Conservation (phyloP, 164 flowering plant genomes). For the Macadamia tetraphylla region DNA sequence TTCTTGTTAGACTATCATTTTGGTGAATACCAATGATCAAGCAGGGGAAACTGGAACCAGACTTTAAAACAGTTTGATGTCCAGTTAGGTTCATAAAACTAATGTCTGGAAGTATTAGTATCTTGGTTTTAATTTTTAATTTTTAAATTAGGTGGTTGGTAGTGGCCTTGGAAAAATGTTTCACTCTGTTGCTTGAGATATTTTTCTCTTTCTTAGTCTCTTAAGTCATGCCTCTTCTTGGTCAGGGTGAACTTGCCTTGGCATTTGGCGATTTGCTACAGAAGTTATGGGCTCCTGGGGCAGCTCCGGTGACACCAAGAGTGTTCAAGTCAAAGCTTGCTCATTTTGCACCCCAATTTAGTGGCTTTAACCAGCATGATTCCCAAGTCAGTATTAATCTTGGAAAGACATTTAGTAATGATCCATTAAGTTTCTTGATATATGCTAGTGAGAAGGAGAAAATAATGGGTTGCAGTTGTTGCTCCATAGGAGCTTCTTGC, state of each 20-base stretch:
- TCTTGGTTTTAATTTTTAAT: background rate
- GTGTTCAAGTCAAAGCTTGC: conserved; percentile 72
- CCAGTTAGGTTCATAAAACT: too few species aligned
- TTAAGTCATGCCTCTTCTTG: conserved; percentile 12
- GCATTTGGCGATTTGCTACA: conserved; percentile 87
- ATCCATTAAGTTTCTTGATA: background rate
- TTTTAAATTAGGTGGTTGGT: conserved; percentile 4
- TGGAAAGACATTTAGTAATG: too few species aligned
- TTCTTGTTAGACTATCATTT: too few species aligned
- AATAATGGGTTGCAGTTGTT: conserved; percentile 9
- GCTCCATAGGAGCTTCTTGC: conserved; percentile 75
- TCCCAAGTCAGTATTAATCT: conserved; percentile 51
- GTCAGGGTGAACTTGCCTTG: conserved; percentile 84
- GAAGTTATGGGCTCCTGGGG: conserved; percentile 84
- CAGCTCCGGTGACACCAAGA: conserved; percentile 61
- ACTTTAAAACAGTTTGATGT: too few species aligned
- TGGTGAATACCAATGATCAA: too few species aligned
- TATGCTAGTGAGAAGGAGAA: background rate
- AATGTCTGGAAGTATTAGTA: too few species aligned
- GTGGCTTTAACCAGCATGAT: conserved; percentile 94
- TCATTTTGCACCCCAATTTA: conserved; percentile 85
- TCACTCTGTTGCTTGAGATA: conserved; percentile 1
- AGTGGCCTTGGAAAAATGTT: too few species aligned
- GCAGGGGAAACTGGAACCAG: too few species aligned
- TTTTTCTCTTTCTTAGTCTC: conserved; percentile 6